Conservation (phyloP, 2,329 filamentous ascomycete genomes). For the Scedosporium apiospermum region DNA sequence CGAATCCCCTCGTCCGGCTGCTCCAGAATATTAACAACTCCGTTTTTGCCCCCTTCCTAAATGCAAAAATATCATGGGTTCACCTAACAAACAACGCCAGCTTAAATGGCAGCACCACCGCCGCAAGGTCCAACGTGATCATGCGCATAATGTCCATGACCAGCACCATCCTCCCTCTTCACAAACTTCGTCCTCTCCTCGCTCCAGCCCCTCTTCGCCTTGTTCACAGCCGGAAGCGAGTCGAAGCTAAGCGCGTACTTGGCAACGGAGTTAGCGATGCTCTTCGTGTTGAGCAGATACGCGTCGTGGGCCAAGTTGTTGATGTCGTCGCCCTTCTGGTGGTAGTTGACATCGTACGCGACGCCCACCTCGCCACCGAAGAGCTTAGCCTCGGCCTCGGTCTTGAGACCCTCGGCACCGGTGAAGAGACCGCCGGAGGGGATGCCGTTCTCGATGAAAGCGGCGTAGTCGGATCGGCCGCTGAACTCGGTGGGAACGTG, state of each 20-base stretch:
- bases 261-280: slow-evolving; percentile 30
- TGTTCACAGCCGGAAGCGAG: slow-evolving; percentile 18
- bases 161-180: slow-evolving; percentile 13
- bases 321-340: slow-evolving; percentile 32
- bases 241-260: slow-evolving; percentile 30
- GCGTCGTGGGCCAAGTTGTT: slow-evolving; percentile 30
- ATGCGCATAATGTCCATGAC: slow-evolving; percentile 9
- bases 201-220: slow-evolving; percentile 18
- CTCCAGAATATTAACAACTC: no score
- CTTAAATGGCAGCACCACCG: slow-evolving; percentile 10
- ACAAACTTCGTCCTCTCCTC: slow-evolving; percentile 19
- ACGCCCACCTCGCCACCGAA: slow-evolving; percentile 53
- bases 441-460: slow-evolving; percentile 56
- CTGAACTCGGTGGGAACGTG: slow-evolving; percentile 55
- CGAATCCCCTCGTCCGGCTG: no score
- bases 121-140: slow-evolving; percentile 21
- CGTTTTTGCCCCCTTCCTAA: not conserved
- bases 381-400: slow-evolving; percentile 43
- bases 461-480: slow-evolving; percentile 58
- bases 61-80: not conserved
- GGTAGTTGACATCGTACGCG: slow-evolving; percentile 36
- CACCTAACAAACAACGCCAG: not conserved
- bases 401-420: slow-evolving; percentile 57
- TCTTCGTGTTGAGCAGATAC: slow-evolving; percentile 34
- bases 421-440: slow-evolving; percentile 61